phyloP scores from a whole-genome alignment of 2,329 filamentous ascomycete genomes.

The Hymenoscyphus occultus region DNA sequence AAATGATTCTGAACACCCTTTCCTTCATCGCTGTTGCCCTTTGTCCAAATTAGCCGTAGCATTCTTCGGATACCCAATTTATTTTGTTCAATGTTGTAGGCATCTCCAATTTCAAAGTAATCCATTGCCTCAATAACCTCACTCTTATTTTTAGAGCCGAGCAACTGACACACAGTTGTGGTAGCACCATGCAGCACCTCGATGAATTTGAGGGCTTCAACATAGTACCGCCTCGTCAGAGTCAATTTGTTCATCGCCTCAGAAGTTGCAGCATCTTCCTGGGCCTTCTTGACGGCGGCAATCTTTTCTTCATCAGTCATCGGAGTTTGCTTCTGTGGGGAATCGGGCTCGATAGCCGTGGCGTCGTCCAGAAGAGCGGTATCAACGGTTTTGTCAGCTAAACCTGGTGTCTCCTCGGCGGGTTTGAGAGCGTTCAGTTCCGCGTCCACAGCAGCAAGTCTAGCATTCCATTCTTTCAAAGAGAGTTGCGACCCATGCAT shows the following conservation, averaged over 20 bases:
- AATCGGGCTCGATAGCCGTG: conserved; percentile 68
- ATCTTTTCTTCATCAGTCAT: conserved; percentile 79
- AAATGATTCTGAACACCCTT: conserved; percentile 96
- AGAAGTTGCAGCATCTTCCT: conserved; percentile 82
- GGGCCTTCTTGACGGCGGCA: conserved; percentile 71
- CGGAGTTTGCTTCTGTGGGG: conserved; percentile 56
- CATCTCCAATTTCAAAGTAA: conserved; percentile 92
- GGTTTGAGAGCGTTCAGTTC: conserved; percentile 81
- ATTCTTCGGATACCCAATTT: conserved; percentile 91
- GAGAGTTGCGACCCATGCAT: conserved; percentile 87
- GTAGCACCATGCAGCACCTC: conserved; percentile 85
- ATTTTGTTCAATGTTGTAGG: conserved; percentile 92
- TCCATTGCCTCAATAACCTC: conserved; percentile 99
- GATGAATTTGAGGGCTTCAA: conserved; percentile 92
- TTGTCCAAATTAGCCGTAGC: conserved; percentile 97
- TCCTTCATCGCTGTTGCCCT: conserved; percentile 97
- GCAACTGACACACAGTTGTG: conserved; percentile 75
- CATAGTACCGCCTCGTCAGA: conserved; percentile 84
- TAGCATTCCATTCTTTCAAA: conserved; percentile 78
- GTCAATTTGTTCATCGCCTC: conserved; percentile 86
- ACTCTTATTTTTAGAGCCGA: conserved; percentile 95
- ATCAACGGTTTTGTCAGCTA: conserved; percentile 72
- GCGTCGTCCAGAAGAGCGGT: conserved; percentile 81
- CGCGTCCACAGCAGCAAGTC: conserved; percentile 77
- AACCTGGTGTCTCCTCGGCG: conserved; percentile 67